These are phyloP conservation scores for Tetrapisispora fleetii DNA, from an alignment of 805 yeast genomes.

Conservation along the genomic window DNA sequence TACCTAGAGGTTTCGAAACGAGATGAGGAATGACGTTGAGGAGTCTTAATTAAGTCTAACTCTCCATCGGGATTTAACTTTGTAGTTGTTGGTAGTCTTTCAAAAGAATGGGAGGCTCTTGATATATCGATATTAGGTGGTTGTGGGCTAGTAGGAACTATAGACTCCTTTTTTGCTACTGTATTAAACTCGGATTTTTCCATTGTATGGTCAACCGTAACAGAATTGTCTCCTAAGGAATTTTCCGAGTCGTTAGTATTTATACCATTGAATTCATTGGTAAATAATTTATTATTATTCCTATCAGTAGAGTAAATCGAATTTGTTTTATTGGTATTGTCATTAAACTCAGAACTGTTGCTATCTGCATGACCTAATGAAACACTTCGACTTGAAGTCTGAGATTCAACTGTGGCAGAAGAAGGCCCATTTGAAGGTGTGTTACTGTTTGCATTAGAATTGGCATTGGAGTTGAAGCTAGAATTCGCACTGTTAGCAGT, in stretches of 20 bases:
- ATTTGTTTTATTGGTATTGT: neutral
- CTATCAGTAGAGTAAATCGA: neutral
- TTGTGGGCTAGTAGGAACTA: constrained; percentile 1
- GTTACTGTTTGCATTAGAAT: neutral
- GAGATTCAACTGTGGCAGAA: neutral
- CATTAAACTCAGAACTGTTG: neutral
- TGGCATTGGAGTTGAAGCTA: neutral
- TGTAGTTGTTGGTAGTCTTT: constrained; percentile 49
- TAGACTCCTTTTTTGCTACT: neutral
- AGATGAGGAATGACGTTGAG: constrained; percentile 87
- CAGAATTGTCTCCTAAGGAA: neutral
- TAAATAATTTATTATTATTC: too few relatives aligned
- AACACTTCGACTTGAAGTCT: constrained; percentile 3
- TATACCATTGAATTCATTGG: neutral
- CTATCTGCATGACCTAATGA: neutral
- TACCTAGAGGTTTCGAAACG: constrained; percentile 73
- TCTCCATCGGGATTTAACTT: constrained; percentile 49
- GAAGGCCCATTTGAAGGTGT: neutral
- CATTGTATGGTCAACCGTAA: neutral
- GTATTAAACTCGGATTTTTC: neutral
- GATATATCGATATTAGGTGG: constrained; percentile 28
- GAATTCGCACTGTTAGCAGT: constrained; percentile 1
- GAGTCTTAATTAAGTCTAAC: constrained; percentile 72
- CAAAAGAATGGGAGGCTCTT: constrained; percentile 42
- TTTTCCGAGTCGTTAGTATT: constrained; percentile 6